Percentiles rank a stretch among this genome's conserved stretches.
Conservation (phyloP, 192 early-diverging fungal genomes). For the Obelidium mucronatum region DNA sequence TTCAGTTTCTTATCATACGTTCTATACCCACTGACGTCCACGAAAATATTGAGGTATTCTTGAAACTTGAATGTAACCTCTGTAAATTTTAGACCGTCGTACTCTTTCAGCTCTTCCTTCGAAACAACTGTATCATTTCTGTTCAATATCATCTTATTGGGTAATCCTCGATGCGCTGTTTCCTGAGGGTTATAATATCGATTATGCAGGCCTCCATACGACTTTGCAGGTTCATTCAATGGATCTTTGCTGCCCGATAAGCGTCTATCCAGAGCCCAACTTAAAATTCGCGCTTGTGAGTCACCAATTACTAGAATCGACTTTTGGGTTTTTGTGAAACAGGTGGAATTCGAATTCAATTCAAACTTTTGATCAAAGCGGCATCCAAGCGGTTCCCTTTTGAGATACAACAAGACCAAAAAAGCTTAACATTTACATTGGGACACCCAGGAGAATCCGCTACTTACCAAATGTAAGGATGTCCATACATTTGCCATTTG, state of each 20-base stretch:
- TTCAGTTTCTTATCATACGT: not conserved
- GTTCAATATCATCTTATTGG: too few relatives aligned
- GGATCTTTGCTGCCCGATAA: not conserved
- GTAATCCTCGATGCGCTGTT: too few relatives aligned
- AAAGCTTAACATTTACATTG: not conserved
- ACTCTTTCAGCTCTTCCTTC: too few relatives aligned
- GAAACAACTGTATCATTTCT: too few relatives aligned
- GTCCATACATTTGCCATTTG: not conserved
- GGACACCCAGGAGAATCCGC: not conserved
- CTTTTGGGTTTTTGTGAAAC: not conserved
- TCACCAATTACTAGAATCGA: not conserved
- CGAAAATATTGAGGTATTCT: too few relatives aligned
- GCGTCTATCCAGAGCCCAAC: not conserved
- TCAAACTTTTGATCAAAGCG: conserved; percentile 17
- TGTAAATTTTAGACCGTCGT: too few relatives aligned
- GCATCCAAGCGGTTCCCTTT: conserved; percentile 22
- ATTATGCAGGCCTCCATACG: not conserved
- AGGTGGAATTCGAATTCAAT: not conserved
- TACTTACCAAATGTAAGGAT: conserved; percentile 18
- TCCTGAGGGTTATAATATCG: not conserved
- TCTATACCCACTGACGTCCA: not conserved
- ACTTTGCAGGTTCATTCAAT: not conserved
- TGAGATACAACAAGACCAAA: not conserved
- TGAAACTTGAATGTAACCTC: too few relatives aligned
- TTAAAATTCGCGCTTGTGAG: not conserved